phyloP scores from a whole-genome alignment of 129 eudicot genomes.

The Logfia minima region DNA sequence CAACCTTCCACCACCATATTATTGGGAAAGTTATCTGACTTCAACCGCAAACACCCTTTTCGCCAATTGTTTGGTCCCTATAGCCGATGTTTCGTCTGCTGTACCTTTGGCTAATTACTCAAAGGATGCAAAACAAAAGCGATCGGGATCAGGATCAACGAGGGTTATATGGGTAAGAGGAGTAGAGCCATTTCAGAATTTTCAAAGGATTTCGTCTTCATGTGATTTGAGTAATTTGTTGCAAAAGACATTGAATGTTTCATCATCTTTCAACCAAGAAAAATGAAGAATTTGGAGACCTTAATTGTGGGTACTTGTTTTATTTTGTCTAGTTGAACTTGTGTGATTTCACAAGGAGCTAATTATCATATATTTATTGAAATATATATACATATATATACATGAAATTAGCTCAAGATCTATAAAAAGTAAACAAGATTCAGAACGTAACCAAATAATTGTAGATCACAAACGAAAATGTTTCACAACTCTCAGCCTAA shows the following conservation, averaged over 20 bases:
- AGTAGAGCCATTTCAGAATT: conserved; percentile 20
- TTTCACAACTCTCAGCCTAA: too few relatives aligned
- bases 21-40: conserved; percentile 52
- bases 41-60: conserved; percentile 50
- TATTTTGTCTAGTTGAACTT: background rate
- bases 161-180: conserved; percentile 25
- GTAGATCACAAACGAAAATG: too few relatives aligned
- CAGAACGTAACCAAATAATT: too few relatives aligned
- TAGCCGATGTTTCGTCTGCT: conserved; percentile 54
- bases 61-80: conserved; percentile 76
- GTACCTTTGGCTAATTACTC: conserved; percentile 40
- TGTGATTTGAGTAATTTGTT: conserved; percentile 36
- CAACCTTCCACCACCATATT: conserved; percentile 46
- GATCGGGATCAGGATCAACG: conserved; percentile 10
- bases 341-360: background rate
- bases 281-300: conserved; percentile 16
- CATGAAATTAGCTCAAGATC: conserved; percentile 7
- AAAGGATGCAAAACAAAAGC: conserved; percentile 10
- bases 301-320: background rate
- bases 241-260: conserved; percentile 37
- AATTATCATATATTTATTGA: background rate
- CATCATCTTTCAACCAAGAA: conserved; percentile 29
- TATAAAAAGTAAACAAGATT: background rate
- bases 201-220: conserved; percentile 19
- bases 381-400: background rate